Conservation (phyloP, 2,329 filamentous ascomycete genomes). For the Colletotrichum orchidophilum region DNA sequence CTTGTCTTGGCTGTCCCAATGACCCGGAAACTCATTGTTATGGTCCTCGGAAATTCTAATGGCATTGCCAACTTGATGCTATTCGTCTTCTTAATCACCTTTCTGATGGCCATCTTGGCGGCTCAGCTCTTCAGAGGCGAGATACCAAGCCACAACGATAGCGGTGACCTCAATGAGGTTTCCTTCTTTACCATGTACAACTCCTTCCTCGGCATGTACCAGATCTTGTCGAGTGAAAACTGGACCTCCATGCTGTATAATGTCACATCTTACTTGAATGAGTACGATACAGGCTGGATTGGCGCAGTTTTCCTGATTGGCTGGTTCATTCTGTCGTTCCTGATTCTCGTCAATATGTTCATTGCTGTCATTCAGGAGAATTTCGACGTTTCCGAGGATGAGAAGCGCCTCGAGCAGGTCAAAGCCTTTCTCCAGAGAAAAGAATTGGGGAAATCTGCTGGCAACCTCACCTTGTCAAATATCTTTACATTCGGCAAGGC, state of each 20-base stretch:
- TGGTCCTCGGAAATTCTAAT: conserved; percentile 89
- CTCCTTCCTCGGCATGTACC: conserved; percentile 97
- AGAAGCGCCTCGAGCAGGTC: conserved; percentile 96
- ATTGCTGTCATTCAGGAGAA: conserved; percentile 99
- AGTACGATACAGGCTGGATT: conserved; percentile 85
- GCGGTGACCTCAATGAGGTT: conserved; percentile 72
- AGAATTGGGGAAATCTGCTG: conserved; percentile 77
- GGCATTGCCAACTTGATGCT: conserved; percentile 95
- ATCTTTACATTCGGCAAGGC: conserved; percentile 72
- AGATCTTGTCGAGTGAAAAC: conserved; percentile 93
- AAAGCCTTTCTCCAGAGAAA: conserved; percentile 93
- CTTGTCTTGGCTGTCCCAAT: conserved; percentile 90
- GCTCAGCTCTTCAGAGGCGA: conserved; percentile 92
- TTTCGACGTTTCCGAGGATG: conserved; percentile 97
- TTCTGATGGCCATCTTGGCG: conserved; percentile 92
- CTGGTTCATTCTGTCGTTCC: conserved; percentile 96
- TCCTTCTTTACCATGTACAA: conserved; percentile 95
- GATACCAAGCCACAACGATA: conserved; percentile 70
- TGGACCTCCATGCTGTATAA: conserved; percentile 92
- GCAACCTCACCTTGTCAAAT: conserved; percentile 80
- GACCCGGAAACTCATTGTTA: conserved; percentile 84
- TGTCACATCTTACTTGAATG: conserved; percentile 74
- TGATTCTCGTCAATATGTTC: conserved; percentile 99
- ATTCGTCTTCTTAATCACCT: conserved; percentile 96
- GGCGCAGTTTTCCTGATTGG: conserved; percentile 89